Evolutionary conservation across 768 basidiomycete species (phyloP), one percentile per base, ranked within the genome.

Genomic region (Vararia minispora): DNA sequence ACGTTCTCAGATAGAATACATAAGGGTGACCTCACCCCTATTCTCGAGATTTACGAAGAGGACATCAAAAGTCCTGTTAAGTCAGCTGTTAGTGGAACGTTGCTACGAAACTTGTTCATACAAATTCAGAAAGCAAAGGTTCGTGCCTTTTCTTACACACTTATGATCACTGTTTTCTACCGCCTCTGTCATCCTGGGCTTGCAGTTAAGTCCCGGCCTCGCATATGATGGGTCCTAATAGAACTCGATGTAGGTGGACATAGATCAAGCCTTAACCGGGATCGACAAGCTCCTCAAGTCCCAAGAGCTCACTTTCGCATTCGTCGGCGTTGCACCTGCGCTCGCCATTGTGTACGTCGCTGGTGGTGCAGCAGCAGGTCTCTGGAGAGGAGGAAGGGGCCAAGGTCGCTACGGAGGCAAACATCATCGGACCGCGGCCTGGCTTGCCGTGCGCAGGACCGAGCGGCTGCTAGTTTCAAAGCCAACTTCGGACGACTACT

Each of bases 41-140:
- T 97, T 5, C 69, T 94, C 44, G 64, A 79, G 52, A 70, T 91
- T 4, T 97, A 94, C 52, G 94, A 98, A 61, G 74, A 83, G 43
- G 90, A 97, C 50, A 87, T 98, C 61, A 80, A 79, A 55, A 72
- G 63, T n/a, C 94, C 94, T 0, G 49, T 97, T 32, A 79, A 73
- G 49, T 89, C 85, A 14, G 86, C 79, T 5, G 43, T 97, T 4
- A 62, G 69, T 5, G 94, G 94, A 3, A 82, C 79, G 11, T 65
- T 98, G 6, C 63, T 97, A 13, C 72, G 94, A 21, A 78, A 86
- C 1, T 61, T 90, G 33, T 79, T 98, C 46, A 80, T 99, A 22
- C 94, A 97, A 53, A 72, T 97, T 0, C 94, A 98, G 49, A 98
- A 97, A 57, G 83, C 90, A 41, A 98, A 97, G 67, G 90, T 82